Evolutionary conservation across 176 grass and related monocot species (phyloP), one percentile per base, ranked within the genome.

Genomic region (Canna indica): DNA sequence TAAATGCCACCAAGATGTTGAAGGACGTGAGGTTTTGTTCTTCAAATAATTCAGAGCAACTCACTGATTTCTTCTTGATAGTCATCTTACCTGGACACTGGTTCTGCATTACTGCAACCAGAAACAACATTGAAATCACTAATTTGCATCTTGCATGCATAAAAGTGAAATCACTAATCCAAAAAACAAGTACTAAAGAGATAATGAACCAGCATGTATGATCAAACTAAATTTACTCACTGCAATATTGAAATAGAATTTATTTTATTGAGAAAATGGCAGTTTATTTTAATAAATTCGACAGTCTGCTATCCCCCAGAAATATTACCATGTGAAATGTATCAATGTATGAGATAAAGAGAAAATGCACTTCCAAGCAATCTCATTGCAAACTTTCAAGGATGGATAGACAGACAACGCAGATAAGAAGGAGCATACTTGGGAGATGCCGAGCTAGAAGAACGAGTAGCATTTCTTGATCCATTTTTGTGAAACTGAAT

Each of bases 401-500:
- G 13, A 42, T 2, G 17, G 41, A 39, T 26, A 26, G 17, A 12
- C 35, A 25, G 34, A 67, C 22, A n/a, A n/a, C n/a, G n/a, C n/a
- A 67, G 32, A n/a, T 25, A 27, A 68, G 36, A 1, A 68, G 38
- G n/a, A 68, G 27, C 32, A 26, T 68, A 68, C 65, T 44, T 68
- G n/a, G 65, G 36, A 17, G n/a, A 68, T 27, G 36, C 65, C 27
- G 65, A 68, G 10, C 13, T 26, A 27, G 65, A 26, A 0, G 36
- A 1, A 11, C 11, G 24, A 68, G 22, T 36, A 44, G 27, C 22
- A 68, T 45, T 42, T 68, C n/a, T 44, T 9, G 65, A 68, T 28
- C 15, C 39, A 27, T 68, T 68, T 17, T 46, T 68, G 65, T 44
- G 20, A 32, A 68, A 68, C 39, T 68, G 65, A 68, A 68, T 68